These are phyloP conservation scores for Chenopodium suecicum DNA, from an alignment of 148 eudicot species.

Conservation along the genomic window DNA sequence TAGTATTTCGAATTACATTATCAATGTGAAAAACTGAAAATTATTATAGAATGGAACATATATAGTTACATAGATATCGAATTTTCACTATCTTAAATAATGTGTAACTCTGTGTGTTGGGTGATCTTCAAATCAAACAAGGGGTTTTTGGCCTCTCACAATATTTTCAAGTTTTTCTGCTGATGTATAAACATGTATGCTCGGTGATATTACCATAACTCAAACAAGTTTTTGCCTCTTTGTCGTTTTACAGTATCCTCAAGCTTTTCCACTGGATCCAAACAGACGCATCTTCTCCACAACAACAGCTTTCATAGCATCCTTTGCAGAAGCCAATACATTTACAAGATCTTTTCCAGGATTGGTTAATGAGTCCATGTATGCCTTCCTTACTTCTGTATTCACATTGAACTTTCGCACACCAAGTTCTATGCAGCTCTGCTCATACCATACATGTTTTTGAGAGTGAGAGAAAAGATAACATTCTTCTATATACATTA, in stretches of 20 bases:
- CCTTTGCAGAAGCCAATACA: slow-evolving; percentile 82
- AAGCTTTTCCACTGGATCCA: slow-evolving; percentile 84
- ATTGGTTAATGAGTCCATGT: slow-evolving; percentile 69
- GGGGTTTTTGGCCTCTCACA: too few relatives aligned
- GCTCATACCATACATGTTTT: slow-evolving; percentile 6
- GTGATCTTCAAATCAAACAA: too few relatives aligned
- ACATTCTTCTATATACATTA: neutral
- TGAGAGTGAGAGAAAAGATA: neutral
- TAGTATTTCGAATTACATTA: too few relatives aligned
- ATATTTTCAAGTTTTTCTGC: too few relatives aligned
- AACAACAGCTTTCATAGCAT: slow-evolving; percentile 90
- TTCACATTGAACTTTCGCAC: slow-evolving; percentile 98
- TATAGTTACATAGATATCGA: too few relatives aligned
- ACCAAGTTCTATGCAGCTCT: slow-evolving; percentile 83
- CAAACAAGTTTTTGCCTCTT: too few relatives aligned
- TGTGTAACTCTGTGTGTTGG: too few relatives aligned
- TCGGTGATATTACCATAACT: too few relatives aligned
- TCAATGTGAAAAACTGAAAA: too few relatives aligned
- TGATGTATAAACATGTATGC: too few relatives aligned
- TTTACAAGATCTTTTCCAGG: slow-evolving; percentile 69
- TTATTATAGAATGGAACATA: too few relatives aligned
- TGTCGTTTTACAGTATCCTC: neutral
- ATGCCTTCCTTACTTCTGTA: slow-evolving; percentile 92
- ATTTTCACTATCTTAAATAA: too few relatives aligned
- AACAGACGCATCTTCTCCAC: slow-evolving; percentile 91